Evolutionary conservation across 441 rosid species (phyloP).

Genomic region (Dalechampia spathulata): DNA sequence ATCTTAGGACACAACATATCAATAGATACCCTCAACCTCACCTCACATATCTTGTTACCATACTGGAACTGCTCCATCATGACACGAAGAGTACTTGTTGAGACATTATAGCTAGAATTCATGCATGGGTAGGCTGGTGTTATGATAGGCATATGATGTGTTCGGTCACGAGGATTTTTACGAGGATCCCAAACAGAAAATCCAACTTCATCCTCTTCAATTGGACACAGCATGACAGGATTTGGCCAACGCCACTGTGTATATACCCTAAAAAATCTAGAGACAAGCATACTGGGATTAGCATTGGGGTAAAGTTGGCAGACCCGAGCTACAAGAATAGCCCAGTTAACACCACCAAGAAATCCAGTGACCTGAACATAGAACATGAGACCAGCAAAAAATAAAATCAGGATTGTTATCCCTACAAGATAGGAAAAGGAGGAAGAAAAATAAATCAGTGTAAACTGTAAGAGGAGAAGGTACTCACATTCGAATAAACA

Average conservation of each 20-base stretch:
- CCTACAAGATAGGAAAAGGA: not conserved
- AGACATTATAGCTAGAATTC: slow-evolving; percentile 76
- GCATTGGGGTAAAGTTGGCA: slow-evolving; percentile 76
- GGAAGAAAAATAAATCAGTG: not conserved
- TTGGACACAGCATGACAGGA: slow-evolving; percentile 67
- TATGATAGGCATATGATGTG: slow-evolving; percentile 66
- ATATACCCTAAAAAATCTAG: slow-evolving; percentile 63
- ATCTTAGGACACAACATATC: not conserved
- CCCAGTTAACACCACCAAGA: slow-evolving; percentile 82
- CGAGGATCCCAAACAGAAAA: slow-evolving; percentile 75
- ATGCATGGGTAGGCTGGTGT: slow-evolving; percentile 75
- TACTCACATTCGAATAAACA: slow-evolving; percentile 61
- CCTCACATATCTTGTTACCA: slow-evolving; percentile 59
- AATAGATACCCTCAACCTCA: slow-evolving; percentile 14
- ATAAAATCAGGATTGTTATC: not conserved
- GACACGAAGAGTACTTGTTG: slow-evolving; percentile 52
- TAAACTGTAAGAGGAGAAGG: not conserved
- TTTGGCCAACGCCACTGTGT: slow-evolving; percentile 77
- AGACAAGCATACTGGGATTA: slow-evolving; percentile 58
- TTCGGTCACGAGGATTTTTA: slow-evolving; percentile 49
- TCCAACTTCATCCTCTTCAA: slow-evolving; percentile 57
- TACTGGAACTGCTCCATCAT: slow-evolving; percentile 63
- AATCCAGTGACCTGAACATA: slow-evolving; percentile 60
- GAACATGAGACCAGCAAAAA: not conserved
- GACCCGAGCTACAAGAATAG: slow-evolving; percentile 61